Evolutionary conservation across 805 yeast genomes (phyloP), one percentile per base, ranked within the genome.

Genomic region (Kluyveromyces lactis): DNA sequence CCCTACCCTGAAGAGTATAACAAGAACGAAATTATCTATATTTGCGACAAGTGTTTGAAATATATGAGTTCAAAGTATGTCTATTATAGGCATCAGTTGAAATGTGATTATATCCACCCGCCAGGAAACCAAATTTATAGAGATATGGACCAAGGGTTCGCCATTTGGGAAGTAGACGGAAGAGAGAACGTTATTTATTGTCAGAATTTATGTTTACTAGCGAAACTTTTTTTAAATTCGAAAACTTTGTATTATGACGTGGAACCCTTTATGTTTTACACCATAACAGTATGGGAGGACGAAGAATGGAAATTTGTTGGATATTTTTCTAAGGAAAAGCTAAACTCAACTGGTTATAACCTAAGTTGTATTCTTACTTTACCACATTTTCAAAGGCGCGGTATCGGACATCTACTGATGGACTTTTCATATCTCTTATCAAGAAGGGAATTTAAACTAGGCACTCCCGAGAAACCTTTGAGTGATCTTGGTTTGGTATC

Each of bases 401-500:
- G 97, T 0, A 86, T 83, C 60, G 98, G 98, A 2, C 81, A 77
- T 56, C 72, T 90, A 43, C 66, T 92, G 42, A 90, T 92, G 55
- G 94, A 85, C 47, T 86, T 92, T 58, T 85, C 95, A 41, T 92
- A 92, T 55, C 61, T 87, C 13, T 63, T 92, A 35, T 74, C 92
- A 1, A 67, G 81, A 38, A 69, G 75, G 42, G 97, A 90, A 56
- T 77, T 44, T 24, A 81, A 79, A 46, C 72, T 73, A 41, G 98
- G 97, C 0, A 84, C 97, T 0, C 98, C 98, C 0, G 98, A 92
- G 52, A 90, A 89, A 54, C 98, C 98, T 0, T 67, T 90, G 42
- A 81, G 92, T 48, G 89, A 83, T 47, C 64, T 90, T 40, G 98
- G 98, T 0, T 63, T 87, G 37, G 60, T 83, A 23, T 83, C 96